Conservation (phyloP, 768 basidiomycete species). For the Termitomyces sp. region DNA sequence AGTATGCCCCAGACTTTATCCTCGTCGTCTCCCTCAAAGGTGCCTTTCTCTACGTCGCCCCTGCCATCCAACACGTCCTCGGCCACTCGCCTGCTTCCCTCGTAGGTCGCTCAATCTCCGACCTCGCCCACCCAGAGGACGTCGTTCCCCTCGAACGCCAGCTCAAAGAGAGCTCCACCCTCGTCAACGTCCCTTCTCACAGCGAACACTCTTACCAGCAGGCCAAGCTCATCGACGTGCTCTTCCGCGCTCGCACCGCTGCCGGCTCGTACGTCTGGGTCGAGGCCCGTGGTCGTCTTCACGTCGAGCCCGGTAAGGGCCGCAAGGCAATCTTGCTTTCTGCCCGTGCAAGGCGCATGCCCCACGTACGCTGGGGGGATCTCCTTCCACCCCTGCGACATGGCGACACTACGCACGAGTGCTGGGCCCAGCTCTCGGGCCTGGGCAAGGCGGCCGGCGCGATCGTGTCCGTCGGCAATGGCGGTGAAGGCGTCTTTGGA, state of each 20-base stretch:
- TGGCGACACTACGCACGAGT: slow-evolving; percentile 22
- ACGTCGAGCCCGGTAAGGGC: slow-evolving; percentile 91
- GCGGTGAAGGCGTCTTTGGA: slow-evolving; percentile 59
- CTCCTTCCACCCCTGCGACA: slow-evolving; percentile 29
- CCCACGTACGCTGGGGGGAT: slow-evolving; percentile 52
- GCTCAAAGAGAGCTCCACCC: slow-evolving; percentile 65
- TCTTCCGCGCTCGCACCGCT: slow-evolving; percentile 79
- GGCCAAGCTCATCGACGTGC: slow-evolving; percentile 62
- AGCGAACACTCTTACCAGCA: slow-evolving; percentile 18
- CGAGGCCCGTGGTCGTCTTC: slow-evolving; percentile 82
- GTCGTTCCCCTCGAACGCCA: slow-evolving; percentile 88
- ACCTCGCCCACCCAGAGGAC: slow-evolving; percentile 86
- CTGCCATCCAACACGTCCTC: slow-evolving; percentile 68
- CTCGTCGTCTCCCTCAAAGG: slow-evolving; percentile 93
- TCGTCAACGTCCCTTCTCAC: background rate
- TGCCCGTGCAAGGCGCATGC: slow-evolving; percentile 69
- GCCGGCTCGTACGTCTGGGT: slow-evolving; percentile 74
- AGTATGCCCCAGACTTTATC: slow-evolving; percentile 70
- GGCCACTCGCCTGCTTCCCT: slow-evolving; percentile 87
- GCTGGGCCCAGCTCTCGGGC: slow-evolving; percentile 48
- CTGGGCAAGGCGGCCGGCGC: slow-evolving; percentile 29
- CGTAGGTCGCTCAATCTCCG: slow-evolving; percentile 68
- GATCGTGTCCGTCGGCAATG: slow-evolving; percentile 44
- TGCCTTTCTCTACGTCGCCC: slow-evolving; percentile 86
- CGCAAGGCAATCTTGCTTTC: slow-evolving; percentile 91